These are phyloP conservation scores for Zalaria obscura DNA, from an alignment of 2,329 filamentous ascomycete species.

Conservation along the genomic window DNA sequence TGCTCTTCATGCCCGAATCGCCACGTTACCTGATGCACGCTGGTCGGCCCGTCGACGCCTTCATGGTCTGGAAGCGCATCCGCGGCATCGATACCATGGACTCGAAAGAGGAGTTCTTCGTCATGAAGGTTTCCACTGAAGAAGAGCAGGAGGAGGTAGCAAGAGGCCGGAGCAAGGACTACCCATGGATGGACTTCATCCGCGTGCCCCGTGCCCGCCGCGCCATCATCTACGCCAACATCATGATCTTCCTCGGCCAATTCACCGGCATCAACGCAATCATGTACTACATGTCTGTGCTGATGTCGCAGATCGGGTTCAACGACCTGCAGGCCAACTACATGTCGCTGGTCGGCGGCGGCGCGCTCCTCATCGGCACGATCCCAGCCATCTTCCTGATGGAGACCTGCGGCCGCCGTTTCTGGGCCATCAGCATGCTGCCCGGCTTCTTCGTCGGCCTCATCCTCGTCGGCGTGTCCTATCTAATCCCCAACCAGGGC, in stretches of 20 bases:
- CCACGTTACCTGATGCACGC: slow-evolving; percentile 60
- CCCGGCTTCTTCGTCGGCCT: slow-evolving; percentile 59
- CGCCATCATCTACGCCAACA: slow-evolving; percentile 52
- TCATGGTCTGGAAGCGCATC: slow-evolving; percentile 59
- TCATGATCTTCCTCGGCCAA: slow-evolving; percentile 57
- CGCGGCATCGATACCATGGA: slow-evolving; percentile 44
- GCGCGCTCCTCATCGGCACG: slow-evolving; percentile 42
- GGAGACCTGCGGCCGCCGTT: slow-evolving; percentile 58
- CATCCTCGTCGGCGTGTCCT: slow-evolving; percentile 49
- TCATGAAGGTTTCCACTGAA: slow-evolving; percentile 52
- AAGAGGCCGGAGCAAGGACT: slow-evolving; percentile 41
- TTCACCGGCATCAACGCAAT: slow-evolving; percentile 58
- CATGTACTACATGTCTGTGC: slow-evolving; percentile 56
- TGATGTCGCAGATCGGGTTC: slow-evolving; percentile 58
- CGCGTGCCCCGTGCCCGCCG: slow-evolving; percentile 53
- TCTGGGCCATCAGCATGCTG: slow-evolving; percentile 61
- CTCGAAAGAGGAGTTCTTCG: slow-evolving; percentile 53
- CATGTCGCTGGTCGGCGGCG: slow-evolving; percentile 62
- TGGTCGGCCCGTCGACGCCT: slow-evolving; percentile 43
- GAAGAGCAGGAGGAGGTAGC: slow-evolving; percentile 36
- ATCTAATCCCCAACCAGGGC: slow-evolving; percentile 36
- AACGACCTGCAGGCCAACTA: slow-evolving; percentile 47
- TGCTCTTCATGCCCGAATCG: slow-evolving; percentile 58
- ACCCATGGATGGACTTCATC: slow-evolving; percentile 61
- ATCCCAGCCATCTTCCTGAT: slow-evolving; percentile 39